Base-by-base conservation (phyloP, 1,139 yeast genomes). In the Candida sanyaensis region DNA sequence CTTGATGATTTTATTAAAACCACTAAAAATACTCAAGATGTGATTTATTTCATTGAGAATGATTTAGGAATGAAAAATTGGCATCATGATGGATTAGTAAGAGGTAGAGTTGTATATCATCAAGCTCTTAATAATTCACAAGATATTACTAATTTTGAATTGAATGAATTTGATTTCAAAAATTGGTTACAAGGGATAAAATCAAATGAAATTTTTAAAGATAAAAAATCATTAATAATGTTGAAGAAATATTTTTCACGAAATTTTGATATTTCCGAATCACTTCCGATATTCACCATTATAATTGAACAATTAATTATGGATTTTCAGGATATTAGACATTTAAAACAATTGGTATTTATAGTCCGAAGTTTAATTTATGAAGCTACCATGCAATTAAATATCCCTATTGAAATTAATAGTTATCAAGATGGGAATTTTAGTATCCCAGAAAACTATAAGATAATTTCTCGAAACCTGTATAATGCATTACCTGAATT, bases 1-100 rank as follows among this genome's bases (percentile, higher is more conserved):
- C 52, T 75, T 10, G 74, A 69, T 47, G 80, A 75, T 53, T 75
- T 64, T 51, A 55, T 65, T 43, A 54, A 57, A 31, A 63, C 72
- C 10, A 66, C 75, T 2, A 53, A 47, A 10, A 57, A 57, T 17
- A 55, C 63, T 0, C 40, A 50, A 2, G 73, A 74, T 11, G 52
- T 75, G 13, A 58, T 66, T 4, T 41, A 56, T 4, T 75, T 75
- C 43, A 61, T 75, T 31, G 75, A 70, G 48, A 52, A 50, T 17
- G 78, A 73, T 46, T 61, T 75, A 45, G 59, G 64, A 24, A 54
- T 62, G 21, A 49, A 47, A 3, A 37, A 56, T 23, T 75, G 80
- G 80, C 45, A 53, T 32, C 41, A 51, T 6, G 73, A 71, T 50
- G 59, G 64, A 10, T 61, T 63, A 36, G 48, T 71, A n/a, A 56